Base-by-base conservation (phyloP, 805 yeast species). In the Lipomyces chichibuensis region DNA sequence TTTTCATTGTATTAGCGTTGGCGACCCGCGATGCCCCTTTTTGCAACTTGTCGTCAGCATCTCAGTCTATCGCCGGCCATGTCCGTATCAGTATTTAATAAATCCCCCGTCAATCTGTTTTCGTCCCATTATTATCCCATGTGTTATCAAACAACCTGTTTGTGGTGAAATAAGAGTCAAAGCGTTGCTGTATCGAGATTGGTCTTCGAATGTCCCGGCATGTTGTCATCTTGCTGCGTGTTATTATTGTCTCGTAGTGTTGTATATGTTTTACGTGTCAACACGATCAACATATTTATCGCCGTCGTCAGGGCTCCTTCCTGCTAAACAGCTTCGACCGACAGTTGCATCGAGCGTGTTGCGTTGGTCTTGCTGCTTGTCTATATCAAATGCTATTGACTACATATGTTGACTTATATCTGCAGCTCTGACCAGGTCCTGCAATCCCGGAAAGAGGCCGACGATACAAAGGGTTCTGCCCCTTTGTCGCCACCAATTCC, bases 401-500 rank as follows among this genome's bases (percentile, higher is more conserved):
- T 7, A n/a, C 49, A 43, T 43, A 9, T 43, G 49, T 43, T 43
- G 49, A 43, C 49, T 17, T 43, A n/a, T 43, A 23, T 43, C 49
- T 43, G 23, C 49, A 43, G 49, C 6, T 43, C 32, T 27, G 60
- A n/a, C 14, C 37, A 23, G 29, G 49, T 33, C 55, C n/a, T 35
- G 11, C 51, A 33, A 39, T n/a, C n/a, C n/a, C 58, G 27, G 25
- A 60, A 52, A 52, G 55, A 52, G 33, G 33, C 11, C 29, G 55
- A 52, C n/a, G 55, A 56, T 57, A 39, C 60, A 6, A 61, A 58
- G 35, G 65, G 62, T 55, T n/a, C 62, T 7, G 71, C 71, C 2
- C 71, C 71, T 2, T 60, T 69, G 39, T 69, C 71, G 23, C 71
- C 71, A 14, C 71, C 71, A 6, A 69, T 69, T 25, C 71, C 71